Base-by-base conservation (phyloP, 495 filamentous ascomycete species). In the Xylona heveae region DNA sequence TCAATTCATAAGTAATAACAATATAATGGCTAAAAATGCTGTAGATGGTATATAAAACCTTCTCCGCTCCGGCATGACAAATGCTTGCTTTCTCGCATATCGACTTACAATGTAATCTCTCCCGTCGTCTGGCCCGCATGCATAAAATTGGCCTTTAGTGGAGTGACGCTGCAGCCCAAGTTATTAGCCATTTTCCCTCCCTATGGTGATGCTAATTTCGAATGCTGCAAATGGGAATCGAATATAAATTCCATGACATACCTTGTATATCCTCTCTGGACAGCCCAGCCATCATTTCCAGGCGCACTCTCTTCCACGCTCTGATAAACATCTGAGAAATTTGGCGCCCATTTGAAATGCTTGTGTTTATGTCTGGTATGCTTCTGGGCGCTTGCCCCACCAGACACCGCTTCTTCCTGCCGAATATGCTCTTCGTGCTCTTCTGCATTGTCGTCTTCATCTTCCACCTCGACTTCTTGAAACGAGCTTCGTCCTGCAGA, bases 251-350 rank as follows among this genome's bases (percentile, higher is more conserved):
- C n/a, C 20, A 15, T 5, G 31, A 61, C 61, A 43, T 51, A 90
- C 82, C 83, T 92, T 4, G 83, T 82, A 54, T 75, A 74, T 25
- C 80, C 77, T 49, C 84, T 71, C 50, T 77, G 77, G 8, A 97
- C 76, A 9, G 71, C 73, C 88, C 85, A 94, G 22, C 88, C 88
- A 59, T 97, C 88, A 51, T 84, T 90, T 15, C 88, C 88, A 10
- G 81, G 77, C 30, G 54, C 55, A 34, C 71, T 68, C 36, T 78
- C 67, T 40, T 88, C 74, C 17, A 93, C 81, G 32, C 74, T 82
- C 38, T 70, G 63, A 48, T 78, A 74, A 1, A 97, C 78, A 56
- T 93, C 83, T 13, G 64, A 55, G 50, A 93, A 88, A 35, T 69
- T 69, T 1, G 88, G 88, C 35, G 76, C 66, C 88, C 88, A 97